These are phyloP conservation scores for Sugiyamaella chiloensis DNA, from an alignment of 805 yeast genomes.

Conservation along the genomic window DNA sequence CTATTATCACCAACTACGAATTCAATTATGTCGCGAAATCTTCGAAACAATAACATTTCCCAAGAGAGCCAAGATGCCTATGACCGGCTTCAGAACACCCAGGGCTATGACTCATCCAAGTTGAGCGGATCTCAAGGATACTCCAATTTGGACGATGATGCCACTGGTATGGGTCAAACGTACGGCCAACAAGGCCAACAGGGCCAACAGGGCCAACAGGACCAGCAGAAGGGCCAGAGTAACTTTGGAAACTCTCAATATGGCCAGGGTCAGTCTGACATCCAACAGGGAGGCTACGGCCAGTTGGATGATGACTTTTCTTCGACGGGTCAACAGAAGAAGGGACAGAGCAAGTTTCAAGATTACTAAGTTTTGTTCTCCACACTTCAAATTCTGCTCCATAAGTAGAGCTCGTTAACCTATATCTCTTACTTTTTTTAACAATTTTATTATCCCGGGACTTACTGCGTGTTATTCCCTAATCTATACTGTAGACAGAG, in stretches of 20 bases:
- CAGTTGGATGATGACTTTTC: background rate
- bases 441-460: no score
- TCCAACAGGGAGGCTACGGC: no score
- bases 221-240: background rate
- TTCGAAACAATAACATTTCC: background rate
- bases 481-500: background rate
- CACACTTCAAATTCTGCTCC: no score
- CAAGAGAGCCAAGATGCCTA: background rate
- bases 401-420: no score
- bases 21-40: constrained; percentile 1
- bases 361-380: background rate
- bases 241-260: background rate
- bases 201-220: background rate
- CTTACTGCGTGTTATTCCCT: no score
- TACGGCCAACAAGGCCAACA: background rate
- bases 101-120: background rate
- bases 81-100: background rate
- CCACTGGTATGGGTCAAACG: background rate
- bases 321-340: background rate
- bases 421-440: no score
- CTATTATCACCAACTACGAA: background rate
- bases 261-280: no score
- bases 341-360: background rate
- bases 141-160: background rate
- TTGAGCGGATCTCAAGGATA: background rate